A percentile compares a stretch with the other conserved stretches of the same genome.
These are phyloP conservation scores for Thermomyces lanuginosus DNA, from an alignment of 2,329 filamentous ascomycete genomes.

Conservation along the genomic window DNA sequence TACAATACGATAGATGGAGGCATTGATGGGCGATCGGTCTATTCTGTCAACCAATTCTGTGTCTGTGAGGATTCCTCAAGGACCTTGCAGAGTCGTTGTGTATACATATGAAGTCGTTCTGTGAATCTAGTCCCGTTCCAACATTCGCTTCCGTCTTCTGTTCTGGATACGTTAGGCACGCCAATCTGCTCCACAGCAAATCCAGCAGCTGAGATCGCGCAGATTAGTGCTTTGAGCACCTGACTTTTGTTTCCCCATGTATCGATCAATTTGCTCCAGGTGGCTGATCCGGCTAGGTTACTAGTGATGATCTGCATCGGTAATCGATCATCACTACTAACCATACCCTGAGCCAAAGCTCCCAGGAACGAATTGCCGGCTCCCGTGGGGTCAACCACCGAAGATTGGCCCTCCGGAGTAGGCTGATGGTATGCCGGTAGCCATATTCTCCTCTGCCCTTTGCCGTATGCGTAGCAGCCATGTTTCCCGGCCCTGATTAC, in stretches of 20 bases:
- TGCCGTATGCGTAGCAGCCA: conserved; percentile 34
- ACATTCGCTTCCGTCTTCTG: conserved; percentile 19
- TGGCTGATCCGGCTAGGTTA: conserved; percentile 34
- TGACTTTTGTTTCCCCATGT: conserved; percentile 32
- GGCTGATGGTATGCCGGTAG: conserved; percentile 57
- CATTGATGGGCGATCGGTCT: too few species aligned
- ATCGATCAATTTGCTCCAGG: conserved; percentile 29
- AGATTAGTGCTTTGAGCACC: conserved; percentile 52
- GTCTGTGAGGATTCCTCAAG: conserved; percentile 22
- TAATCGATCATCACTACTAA: conserved; percentile 27
- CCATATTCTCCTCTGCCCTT: conserved; percentile 38
- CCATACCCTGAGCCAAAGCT: conserved; percentile 40
- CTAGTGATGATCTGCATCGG: conserved; percentile 16
- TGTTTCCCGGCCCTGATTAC: conserved; percentile 47
- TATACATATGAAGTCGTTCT: conserved; percentile 30
- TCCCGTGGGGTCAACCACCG: conserved; percentile 79
- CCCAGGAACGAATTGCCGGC: conserved; percentile 82
- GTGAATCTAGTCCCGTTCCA: conserved; percentile 32
- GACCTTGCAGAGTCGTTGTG: conserved; percentile 24
- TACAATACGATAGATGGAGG: conserved; percentile 12
- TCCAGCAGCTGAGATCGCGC: conserved; percentile 69
- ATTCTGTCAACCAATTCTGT: conserved; percentile 17
- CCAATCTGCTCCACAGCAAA: conserved; percentile 93
- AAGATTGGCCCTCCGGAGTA: conserved; percentile 13
- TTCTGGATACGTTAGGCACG: conserved; percentile 39